These are phyloP conservation scores for Solanum commersonii DNA, from an alignment of 257 asterid species.

Conservation along the genomic window DNA sequence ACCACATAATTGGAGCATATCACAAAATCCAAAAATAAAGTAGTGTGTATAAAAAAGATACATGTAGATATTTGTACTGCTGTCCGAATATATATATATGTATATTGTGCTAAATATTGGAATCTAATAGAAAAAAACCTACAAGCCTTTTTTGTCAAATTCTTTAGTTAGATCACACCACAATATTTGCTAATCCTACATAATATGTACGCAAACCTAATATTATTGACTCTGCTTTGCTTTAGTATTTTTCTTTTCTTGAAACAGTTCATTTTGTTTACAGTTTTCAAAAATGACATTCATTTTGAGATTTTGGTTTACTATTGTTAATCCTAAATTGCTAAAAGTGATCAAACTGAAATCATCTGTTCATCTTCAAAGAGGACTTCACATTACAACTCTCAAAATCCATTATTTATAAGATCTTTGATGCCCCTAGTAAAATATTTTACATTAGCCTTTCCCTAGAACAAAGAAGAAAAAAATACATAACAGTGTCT, in stretches of 20 bases:
- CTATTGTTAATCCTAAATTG: background rate
- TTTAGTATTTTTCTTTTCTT: background rate
- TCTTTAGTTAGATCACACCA: background rate
- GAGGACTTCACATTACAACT: background rate
- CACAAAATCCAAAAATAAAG: background rate
- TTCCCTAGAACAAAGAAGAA: background rate
- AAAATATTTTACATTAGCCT: background rate
- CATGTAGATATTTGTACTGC: background rate
- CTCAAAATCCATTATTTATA: background rate
- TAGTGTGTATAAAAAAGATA: background rate
- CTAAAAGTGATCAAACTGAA: background rate
- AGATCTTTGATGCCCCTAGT: background rate
- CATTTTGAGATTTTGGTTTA: background rate
- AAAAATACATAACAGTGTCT: background rate
- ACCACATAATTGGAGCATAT: background rate
- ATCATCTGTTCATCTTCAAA: background rate
- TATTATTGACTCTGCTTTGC: background rate
- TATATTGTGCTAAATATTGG: background rate
- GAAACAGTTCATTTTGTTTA: background rate
- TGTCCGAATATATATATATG: too few relatives aligned
- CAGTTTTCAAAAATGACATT: background rate
- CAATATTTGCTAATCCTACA: background rate
- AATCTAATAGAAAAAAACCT: background rate
- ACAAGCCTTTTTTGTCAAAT: background rate
- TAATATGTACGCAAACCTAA: background rate